These are phyloP conservation scores for Pugionium dolabratum DNA, from an alignment of 345 rosid species.

Conservation along the genomic window DNA sequence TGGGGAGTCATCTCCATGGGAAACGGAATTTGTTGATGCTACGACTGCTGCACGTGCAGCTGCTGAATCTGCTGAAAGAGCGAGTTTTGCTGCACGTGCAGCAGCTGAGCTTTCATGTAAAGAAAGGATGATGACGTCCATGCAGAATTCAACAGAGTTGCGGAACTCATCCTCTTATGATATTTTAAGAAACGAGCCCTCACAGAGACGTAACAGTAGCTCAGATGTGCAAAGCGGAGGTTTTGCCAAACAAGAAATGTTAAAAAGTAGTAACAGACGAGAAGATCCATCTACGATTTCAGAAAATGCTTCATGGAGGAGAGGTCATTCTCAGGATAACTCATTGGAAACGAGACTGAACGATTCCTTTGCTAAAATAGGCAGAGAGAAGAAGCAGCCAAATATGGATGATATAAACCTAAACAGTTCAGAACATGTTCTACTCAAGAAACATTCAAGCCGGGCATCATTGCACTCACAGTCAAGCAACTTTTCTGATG, in stretches of 20 bases:
- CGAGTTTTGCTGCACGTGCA: slow-evolving; percentile 92
- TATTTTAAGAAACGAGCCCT: slow-evolving; percentile 32
- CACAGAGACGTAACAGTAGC: slow-evolving; percentile 22
- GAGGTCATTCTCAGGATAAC: slow-evolving; percentile 51
- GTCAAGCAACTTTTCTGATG: slow-evolving; percentile 44
- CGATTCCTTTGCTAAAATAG: slow-evolving; percentile 38
- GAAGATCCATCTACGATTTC: slow-evolving; percentile 15
- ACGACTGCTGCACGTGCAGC: slow-evolving; percentile 91
- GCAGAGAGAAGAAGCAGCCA: slow-evolving; percentile 43
- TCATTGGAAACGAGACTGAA: slow-evolving; percentile 42
- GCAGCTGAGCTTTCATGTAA: slow-evolving; percentile 89
- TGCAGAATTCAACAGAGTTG: slow-evolving; percentile 49
- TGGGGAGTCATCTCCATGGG: slow-evolving; percentile 47
- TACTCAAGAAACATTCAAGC: slow-evolving; percentile 46
- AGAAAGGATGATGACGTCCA: slow-evolving; percentile 41
- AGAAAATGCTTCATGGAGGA: slow-evolving; percentile 29
- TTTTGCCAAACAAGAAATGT: slow-evolving; percentile 18
- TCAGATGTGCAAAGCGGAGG: slow-evolving; percentile 39
- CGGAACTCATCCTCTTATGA: slow-evolving; percentile 37
- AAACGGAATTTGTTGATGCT: slow-evolving; percentile 80
- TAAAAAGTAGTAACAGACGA: slow-evolving; percentile 26
- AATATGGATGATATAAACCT: slow-evolving; percentile 40
- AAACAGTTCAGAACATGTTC: slow-evolving; percentile 39
- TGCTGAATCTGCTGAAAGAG: slow-evolving; percentile 96
- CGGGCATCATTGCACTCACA: slow-evolving; percentile 46